phyloP scores from a whole-genome alignment of 2,329 filamentous ascomycete genomes.

The Colletotrichum aenigma region DNA sequence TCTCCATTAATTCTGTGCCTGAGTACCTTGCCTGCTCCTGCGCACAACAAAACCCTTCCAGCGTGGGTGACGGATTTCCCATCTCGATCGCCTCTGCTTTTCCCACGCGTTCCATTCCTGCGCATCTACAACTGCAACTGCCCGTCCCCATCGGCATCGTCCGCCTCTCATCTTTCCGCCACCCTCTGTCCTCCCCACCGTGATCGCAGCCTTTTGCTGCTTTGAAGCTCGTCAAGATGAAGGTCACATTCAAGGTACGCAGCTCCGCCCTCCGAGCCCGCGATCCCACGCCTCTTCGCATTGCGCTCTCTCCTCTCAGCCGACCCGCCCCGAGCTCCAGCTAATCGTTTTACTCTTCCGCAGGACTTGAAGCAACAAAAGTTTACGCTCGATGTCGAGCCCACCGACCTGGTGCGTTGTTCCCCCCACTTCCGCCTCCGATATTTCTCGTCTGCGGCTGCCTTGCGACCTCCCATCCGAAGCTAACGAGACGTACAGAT shows the following conservation, averaged over 20 bases:
- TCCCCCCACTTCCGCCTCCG: constrained; percentile 30
- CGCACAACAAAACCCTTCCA: constrained; percentile 12
- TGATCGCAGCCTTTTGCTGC: constrained; percentile 32
- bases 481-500: constrained; percentile 61
- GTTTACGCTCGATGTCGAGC: constrained; percentile 94
- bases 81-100: constrained; percentile 6
- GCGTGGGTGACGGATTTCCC: constrained; percentile 7
- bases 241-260: constrained; percentile 70
- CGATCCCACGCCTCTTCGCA: background rate
- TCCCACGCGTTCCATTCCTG: constrained; percentile 1
- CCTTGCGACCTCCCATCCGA: constrained; percentile 17
- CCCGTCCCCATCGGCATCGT: background rate
- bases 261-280: background rate
- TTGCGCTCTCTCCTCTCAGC: background rate
- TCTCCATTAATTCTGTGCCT: constrained; percentile 20
- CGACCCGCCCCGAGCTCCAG: background rate
- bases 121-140: background rate
- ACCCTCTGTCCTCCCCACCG: background rate
- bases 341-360: constrained; percentile 1
- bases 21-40: background rate
- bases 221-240: constrained; percentile 58
- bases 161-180: background rate
- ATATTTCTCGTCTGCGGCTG: constrained; percentile 17
- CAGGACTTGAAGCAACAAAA: constrained; percentile 99
- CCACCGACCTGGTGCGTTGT: constrained; percentile 81